Base-by-base conservation (phyloP, 2,329 filamentous ascomycete genomes). In the Fusarium chuoi region DNA sequence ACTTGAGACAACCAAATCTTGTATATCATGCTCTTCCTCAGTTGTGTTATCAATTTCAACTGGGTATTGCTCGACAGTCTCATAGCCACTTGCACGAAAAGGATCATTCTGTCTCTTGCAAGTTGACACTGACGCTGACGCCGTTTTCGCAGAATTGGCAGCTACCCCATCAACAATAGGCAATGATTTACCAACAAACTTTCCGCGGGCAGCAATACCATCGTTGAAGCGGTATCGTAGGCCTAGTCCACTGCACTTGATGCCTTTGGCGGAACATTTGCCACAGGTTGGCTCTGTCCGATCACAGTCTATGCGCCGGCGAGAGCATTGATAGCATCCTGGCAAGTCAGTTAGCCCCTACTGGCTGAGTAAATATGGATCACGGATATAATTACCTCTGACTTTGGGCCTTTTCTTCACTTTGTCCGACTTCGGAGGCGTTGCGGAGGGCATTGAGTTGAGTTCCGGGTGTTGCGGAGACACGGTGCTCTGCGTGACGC, bases 261-360 rank as follows among this genome's bases (percentile, higher is more conserved):
- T 51, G 2, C 75, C 75, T 42, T 76, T 77, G n/a, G 64, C 35
- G 1, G 58, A 42, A 3, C 75, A 77, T 49, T 77, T 77, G n/a
- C 58, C 70, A n/a, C 75, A 77, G 10, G 55, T 62, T 11, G 75
- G 75, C 18, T 74, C 65, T 54, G 61, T 56, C n/a, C 75, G 68
- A 14, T 77, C 75, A 22, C 75, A 77, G n/a, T 77, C 75, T 65
- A 77, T 77, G 36, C 75, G 75, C 7, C 75, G 68, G 12, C 73
- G 75, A 8, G 75, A 77, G 20, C 75, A 77, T 51, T 77, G 73
- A 18, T 77, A 77, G 10, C 75, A 77, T 9, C 75, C 75, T 76
- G 12, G 5, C 13, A 12, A 9, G 5, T n/a, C 1, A 10, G 30
- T 73, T 9, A 67, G 44, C 4, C n/a, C 2, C 7, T 4, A 42